Evolutionary conservation across 2,329 filamentous ascomycete species (phyloP).

Genomic region (Aulographum hederae): DNA sequence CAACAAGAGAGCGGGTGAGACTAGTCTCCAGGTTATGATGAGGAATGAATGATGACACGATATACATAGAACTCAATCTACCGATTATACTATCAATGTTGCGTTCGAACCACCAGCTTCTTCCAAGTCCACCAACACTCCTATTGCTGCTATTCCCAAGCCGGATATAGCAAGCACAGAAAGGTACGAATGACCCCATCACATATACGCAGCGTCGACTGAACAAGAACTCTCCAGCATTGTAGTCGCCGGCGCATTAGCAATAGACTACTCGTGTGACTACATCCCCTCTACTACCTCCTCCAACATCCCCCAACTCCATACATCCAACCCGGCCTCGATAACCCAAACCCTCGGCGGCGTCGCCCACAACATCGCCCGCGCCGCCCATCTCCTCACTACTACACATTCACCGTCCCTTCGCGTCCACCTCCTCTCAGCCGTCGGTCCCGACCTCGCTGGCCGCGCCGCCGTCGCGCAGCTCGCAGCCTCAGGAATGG

Average conservation of each 20-base stretch:
- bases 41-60: neutral
- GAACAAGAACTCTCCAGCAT: too few relatives aligned
- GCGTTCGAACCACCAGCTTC: too few relatives aligned
- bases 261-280: conserved; percentile 75
- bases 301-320: conserved; percentile 31
- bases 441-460: conserved; percentile 62
- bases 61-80: neutral
- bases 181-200: too few relatives aligned
- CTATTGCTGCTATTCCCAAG: too few relatives aligned
- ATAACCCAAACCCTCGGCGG: conserved; percentile 77
- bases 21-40: conserved; percentile 4
- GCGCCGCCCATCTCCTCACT: conserved; percentile 57
- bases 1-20: conserved; percentile 19
- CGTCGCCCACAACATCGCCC: conserved; percentile 80
- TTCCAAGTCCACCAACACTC: too few relatives aligned
- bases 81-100: neutral
- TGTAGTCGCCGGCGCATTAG: conserved; percentile 80
- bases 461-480: conserved; percentile 55
- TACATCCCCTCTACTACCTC: conserved; percentile 26
- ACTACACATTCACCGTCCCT: conserved; percentile 40
- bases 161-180: too few relatives aligned
- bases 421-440: conserved; percentile 46
- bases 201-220: too few relatives aligned
- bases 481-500: conserved; percentile 45
- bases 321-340: conserved; percentile 72